These are phyloP conservation scores for Avena eriantha DNA, from an alignment of 176 grass and related monocot genomes.

Conservation along the genomic window DNA sequence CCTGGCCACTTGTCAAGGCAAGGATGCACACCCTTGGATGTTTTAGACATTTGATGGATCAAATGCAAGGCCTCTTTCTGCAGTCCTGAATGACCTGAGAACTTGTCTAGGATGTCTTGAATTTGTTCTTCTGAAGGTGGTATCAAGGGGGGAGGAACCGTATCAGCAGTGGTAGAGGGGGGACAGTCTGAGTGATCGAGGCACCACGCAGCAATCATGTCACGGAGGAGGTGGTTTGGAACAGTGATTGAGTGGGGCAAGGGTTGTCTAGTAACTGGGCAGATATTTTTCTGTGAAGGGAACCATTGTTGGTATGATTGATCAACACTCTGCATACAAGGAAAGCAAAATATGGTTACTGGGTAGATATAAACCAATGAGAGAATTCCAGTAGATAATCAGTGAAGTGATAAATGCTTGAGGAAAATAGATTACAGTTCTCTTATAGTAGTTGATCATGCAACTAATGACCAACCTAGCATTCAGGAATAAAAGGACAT, in stretches of 20 bases:
- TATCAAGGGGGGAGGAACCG: slow-evolving; percentile 3
- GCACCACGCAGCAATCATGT: slow-evolving; percentile 56
- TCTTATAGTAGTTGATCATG: background rate
- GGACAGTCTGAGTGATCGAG: slow-evolving; percentile 29
- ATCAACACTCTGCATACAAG: slow-evolving; percentile 49
- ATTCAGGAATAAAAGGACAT: slow-evolving; percentile 21
- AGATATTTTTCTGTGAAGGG: background rate
- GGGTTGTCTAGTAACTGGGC: slow-evolving; percentile 23
- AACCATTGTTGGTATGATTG: slow-evolving; percentile 21
- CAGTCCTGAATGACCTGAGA: slow-evolving; percentile 28
- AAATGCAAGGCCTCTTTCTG: slow-evolving; percentile 43
- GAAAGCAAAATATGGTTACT: slow-evolving; percentile 26
- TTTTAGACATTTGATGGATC: slow-evolving; percentile 45
- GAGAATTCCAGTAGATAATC: slow-evolving; percentile 3
- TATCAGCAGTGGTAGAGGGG: slow-evolving; percentile 18
- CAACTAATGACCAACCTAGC: slow-evolving; percentile 4
- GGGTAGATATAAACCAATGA: slow-evolving; percentile 33
- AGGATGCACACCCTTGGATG: slow-evolving; percentile 49
- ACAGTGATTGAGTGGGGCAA: slow-evolving; percentile 37
- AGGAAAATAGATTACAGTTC: background rate
- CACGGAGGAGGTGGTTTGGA: slow-evolving; percentile 46
- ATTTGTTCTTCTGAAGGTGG: slow-evolving; percentile 49
- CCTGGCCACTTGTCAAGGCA: slow-evolving; percentile 32
- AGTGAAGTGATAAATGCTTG: background rate
- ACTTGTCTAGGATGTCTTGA: slow-evolving; percentile 33